Conservation (phyloP, 1,139 yeast genomes). For the Diutina rugosa region DNA sequence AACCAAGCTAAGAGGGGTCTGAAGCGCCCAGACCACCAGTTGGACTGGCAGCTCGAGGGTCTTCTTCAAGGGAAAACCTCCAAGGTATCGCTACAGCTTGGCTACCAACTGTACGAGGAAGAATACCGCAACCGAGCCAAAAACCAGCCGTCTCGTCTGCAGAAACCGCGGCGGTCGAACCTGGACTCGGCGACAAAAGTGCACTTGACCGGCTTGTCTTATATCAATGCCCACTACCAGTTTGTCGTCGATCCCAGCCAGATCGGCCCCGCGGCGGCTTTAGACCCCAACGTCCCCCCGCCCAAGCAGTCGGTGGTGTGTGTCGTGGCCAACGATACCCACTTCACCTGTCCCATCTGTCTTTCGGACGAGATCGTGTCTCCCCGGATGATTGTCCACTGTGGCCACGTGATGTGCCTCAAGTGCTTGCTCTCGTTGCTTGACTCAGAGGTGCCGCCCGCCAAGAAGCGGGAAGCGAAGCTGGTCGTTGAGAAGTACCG, state of each 20-base stretch:
- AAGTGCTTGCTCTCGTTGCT: conserved; percentile 68
- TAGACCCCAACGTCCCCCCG: conserved; percentile 68
- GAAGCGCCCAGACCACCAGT: neutral
- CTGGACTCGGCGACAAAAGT: neutral
- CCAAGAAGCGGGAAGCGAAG: conserved; percentile 21
- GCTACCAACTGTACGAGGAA: conserved; percentile 1
- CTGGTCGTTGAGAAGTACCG: conserved; percentile 40
- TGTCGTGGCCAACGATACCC: conserved; percentile 61
- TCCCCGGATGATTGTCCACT: conserved; percentile 79
- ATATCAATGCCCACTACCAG: conserved; percentile 71
- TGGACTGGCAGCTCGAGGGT: conserved; percentile 1
- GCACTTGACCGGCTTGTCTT: neutral
- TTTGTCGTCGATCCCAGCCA: conserved; percentile 60
- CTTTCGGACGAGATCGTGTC: conserved; percentile 74
- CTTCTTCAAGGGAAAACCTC: neutral
- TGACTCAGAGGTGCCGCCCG: conserved; percentile 38
- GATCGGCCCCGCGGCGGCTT: conserved; percentile 40
- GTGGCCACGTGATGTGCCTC: conserved; percentile 88
- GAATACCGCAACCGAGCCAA: neutral
- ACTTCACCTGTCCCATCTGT: conserved; percentile 82
- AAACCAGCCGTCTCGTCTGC: neutral
- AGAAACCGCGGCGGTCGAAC: neutral
- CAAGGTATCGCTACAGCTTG: neutral
- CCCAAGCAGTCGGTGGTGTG: conserved; percentile 51
- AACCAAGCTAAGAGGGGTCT: neutral